Percentiles rank a stretch among this genome's conserved stretches.
Evolutionary conservation across 768 basidiomycete species (phyloP).

Genomic region (Suillus luteus): DNA sequence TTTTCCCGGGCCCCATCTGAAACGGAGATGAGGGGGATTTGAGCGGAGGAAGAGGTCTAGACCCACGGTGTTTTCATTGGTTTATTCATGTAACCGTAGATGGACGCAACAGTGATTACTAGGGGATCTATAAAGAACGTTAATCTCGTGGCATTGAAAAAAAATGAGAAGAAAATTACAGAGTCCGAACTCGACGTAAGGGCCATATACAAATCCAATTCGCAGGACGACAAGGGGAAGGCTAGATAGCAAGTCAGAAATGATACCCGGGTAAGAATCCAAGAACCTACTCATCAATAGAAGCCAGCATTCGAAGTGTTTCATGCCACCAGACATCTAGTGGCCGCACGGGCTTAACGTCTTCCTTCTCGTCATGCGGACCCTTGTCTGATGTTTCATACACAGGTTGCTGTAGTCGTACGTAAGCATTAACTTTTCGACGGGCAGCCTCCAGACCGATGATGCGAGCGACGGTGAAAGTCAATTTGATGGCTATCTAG

Average conservation of each 20-base stretch:
- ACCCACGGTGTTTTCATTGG: constrained; percentile 81
- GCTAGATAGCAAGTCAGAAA: constrained; percentile 40
- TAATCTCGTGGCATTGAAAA: constrained; percentile 18
- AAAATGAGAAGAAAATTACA: constrained; percentile 39
- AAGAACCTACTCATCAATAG: constrained; percentile 63
- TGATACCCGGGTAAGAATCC: neutral
- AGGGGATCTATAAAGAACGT: constrained; percentile 53
- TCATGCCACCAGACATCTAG: constrained; percentile 91
- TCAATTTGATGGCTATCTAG: constrained; percentile 78
- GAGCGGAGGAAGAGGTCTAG: constrained; percentile 7
- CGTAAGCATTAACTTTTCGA: constrained; percentile 75
- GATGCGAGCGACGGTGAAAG: constrained; percentile 65
- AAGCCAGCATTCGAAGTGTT: constrained; percentile 70
- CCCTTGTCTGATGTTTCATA: constrained; percentile 75
- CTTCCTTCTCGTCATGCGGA: constrained; percentile 68
- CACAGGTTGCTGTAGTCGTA: constrained; percentile 76
- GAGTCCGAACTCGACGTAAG: constrained; percentile 72
- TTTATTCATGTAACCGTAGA: constrained; percentile 81
- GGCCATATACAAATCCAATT: constrained; percentile 77
- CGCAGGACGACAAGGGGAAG: constrained; percentile 81
- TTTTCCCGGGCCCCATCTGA: constrained; percentile 79
- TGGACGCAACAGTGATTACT: constrained; percentile 71
- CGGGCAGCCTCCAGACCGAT: constrained; percentile 80
- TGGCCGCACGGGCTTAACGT: constrained; percentile 67
- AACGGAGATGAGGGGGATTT: constrained; percentile 14